Base-by-base conservation (phyloP, 768 basidiomycete species). In the Trametes maxima region DNA sequence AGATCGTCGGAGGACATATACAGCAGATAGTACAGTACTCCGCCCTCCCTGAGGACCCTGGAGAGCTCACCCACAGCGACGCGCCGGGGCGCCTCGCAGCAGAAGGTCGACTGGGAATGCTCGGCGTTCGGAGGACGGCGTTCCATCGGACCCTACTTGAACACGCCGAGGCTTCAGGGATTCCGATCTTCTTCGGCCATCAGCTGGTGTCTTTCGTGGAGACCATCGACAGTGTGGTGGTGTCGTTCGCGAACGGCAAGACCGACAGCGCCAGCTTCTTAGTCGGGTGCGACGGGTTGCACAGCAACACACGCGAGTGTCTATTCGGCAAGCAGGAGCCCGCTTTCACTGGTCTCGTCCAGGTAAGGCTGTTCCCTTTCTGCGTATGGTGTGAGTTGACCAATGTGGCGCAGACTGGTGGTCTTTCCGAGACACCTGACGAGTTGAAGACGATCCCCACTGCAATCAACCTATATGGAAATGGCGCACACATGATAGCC, bases 281-380 rank as follows among this genome's bases (percentile, higher is more conserved):
- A 7, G 71, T 80, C 8, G 80, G 79, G 22, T 78, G 77, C 65
- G 80, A 81, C 57, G 80, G 80, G 10, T 68, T 81, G 59, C 79
- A 80, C 62, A 77, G 77, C 63, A 73, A 68, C 53, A 78, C 78
- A 11, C 71, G 79, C 1, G 64, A 64, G 25, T 64, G 71, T 14
- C 67, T 80, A 14, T 78, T 79, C 54, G 79, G 79, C 0, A 63
- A 72, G 51, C 73, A 76, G 50, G 54, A 67, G 35, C 69, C 75
- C 8, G 54, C 67, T 21, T 80, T 74, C 65, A 77, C 76, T 12
- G 79, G 79, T 0, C 63, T 79, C 21, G 73, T 69, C 0, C 77
- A 79, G 72, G 78, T 77, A 22, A 37, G 3, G 5, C 45, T 17
- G n/a, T 36, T 19, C 1, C 11, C 24, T 5, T 2, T 3, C 7